Evolutionary conservation across 352 stramenopile species (phyloP), one percentile per base, ranked within the genome.

Genomic region (Globisporangium recalcitrans): DNA sequence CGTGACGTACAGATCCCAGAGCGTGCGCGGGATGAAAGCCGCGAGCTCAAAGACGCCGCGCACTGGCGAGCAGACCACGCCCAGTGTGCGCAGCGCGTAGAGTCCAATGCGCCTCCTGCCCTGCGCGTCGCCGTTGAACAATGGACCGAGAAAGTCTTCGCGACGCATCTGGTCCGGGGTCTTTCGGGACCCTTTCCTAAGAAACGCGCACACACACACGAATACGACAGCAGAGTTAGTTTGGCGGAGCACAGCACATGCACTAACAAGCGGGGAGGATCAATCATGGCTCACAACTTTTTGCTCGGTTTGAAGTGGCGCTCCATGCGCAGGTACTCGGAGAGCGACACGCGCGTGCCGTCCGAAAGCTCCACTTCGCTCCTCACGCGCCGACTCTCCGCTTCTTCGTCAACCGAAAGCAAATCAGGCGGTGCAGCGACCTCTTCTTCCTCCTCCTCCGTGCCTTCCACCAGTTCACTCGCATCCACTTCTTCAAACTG

Each of bases 331-430:
- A 92, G 52, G 59, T 89, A 92, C 24, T 88, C 80, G 8, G 72
- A 63, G 0, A 92, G 68, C 51, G 78, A 78, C 31, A 90, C 55
- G 22, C 65, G 69, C 3, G 79, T 88, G 22, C 80, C 75, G 26
- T 89, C 82, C 0, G 77, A 56, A n/a, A 92, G 63, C 56, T 88
- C 74, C 34, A 92, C 63, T n/a, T 80, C 67, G 9, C 66, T 85
- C n/a, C 70, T 70, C 19, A 85, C 71, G 3, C 64, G 62, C 1
- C 62, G 64, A 14, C 53, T 72, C 53, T 72, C 68, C 0, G 61
- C 68, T 14, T 82, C 67, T 26, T 87, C 63, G 47, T 74, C 66
- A 0, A 64, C 3, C 9, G 42, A 27, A 13, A 72, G 13, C 60
- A 7, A 19, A 36, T 49, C 51, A 29, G 31, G 19, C 29, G 44